These are phyloP conservation scores for Kurtzmaniella natalensis DNA, from an alignment of 1,139 yeast species.

Conservation along the genomic window DNA sequence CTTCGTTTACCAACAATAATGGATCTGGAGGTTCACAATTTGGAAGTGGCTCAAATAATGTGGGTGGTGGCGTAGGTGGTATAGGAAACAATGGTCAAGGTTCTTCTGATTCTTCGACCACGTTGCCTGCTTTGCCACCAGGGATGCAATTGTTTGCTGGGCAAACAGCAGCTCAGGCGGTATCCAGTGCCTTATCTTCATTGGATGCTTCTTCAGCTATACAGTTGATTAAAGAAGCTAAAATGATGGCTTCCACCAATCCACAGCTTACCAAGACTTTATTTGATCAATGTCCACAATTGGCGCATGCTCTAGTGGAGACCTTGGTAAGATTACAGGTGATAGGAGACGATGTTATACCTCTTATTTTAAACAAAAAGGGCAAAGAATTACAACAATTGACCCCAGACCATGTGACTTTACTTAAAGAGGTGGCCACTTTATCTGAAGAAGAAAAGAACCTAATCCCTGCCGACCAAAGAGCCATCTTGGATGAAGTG, in stretches of 20 bases:
- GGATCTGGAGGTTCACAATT: slow-evolving; percentile 10
- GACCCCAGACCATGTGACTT: slow-evolving; percentile 44
- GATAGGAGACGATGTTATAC: slow-evolving; percentile 53
- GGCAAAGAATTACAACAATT: slow-evolving; percentile 38
- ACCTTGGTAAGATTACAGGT: slow-evolving; percentile 58
- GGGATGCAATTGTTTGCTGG: slow-evolving; percentile 50
- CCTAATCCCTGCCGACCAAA: slow-evolving; percentile 58
- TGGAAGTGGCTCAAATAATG: slow-evolving; percentile 6
- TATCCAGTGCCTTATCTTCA: slow-evolving; percentile 53
- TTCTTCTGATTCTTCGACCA: slow-evolving; percentile 13
- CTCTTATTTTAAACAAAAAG: slow-evolving; percentile 32
- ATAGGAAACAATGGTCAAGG: slow-evolving; percentile 5
- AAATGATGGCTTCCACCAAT: slow-evolving; percentile 56
- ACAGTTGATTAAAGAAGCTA: slow-evolving; percentile 57
- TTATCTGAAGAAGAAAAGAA: slow-evolving; percentile 63
- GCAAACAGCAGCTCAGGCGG: slow-evolving; percentile 56
- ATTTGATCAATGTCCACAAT: slow-evolving; percentile 69
- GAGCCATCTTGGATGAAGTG: slow-evolving; percentile 30
- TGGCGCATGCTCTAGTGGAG: slow-evolving; percentile 80
- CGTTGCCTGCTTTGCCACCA: slow-evolving; percentile 42
- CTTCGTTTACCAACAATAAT: slow-evolving; percentile 6
- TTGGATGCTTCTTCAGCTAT: slow-evolving; percentile 55
- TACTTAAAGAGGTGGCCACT: slow-evolving; percentile 53
- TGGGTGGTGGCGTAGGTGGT: slow-evolving; percentile 4
- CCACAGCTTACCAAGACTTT: slow-evolving; percentile 62